A percentile compares a stretch with the other conserved stretches of the same genome.
phyloP scores from a whole-genome alignment of 2,329 filamentous ascomycete genomes.

The Phaeomoniella chlamydospora region DNA sequence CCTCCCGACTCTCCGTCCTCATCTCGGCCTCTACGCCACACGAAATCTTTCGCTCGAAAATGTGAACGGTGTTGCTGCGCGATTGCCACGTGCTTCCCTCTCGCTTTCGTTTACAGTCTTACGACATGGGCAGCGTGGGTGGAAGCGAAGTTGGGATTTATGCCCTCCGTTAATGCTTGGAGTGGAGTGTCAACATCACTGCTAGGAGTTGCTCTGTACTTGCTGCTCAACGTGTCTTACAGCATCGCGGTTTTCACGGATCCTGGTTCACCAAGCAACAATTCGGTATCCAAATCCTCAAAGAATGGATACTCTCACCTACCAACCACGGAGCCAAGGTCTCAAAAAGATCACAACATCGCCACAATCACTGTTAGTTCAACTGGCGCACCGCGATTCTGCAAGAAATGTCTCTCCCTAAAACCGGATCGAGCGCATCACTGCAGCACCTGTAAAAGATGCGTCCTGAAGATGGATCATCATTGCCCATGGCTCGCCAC shows the following conservation, averaged over 20 bases:
- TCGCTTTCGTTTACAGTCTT: constrained; percentile 74
- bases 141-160: constrained; percentile 52
- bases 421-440: constrained; percentile 96
- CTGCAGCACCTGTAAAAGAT: constrained; percentile 86
- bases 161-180: constrained; percentile 27
- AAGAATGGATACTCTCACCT: constrained; percentile 54
- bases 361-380: constrained; percentile 85
- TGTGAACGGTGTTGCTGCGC: constrained; percentile 76
- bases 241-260: constrained; percentile 85
- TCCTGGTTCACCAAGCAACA: constrained; percentile 51
- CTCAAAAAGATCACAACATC: constrained; percentile 26
- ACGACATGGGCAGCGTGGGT: constrained; percentile 95
- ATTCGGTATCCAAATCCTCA: constrained; percentile 3
- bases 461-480: constrained; percentile 98
- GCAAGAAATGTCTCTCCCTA: constrained; percentile 90
- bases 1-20: no score
- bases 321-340: constrained; percentile 51
- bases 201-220: constrained; percentile 57
- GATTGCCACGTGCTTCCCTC: constrained; percentile 68
- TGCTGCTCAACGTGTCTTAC: constrained; percentile 76
- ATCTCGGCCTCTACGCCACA: no score
- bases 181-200: constrained; percentile 38
- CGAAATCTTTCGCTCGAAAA: constrained; percentile 25
- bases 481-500: constrained; percentile 97
- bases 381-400: constrained; percentile 74